Evolutionary conservation across 2,329 filamentous ascomycete species (phyloP), one percentile per base, ranked within the genome.

Genomic region (Sporothrix sp.): DNA sequence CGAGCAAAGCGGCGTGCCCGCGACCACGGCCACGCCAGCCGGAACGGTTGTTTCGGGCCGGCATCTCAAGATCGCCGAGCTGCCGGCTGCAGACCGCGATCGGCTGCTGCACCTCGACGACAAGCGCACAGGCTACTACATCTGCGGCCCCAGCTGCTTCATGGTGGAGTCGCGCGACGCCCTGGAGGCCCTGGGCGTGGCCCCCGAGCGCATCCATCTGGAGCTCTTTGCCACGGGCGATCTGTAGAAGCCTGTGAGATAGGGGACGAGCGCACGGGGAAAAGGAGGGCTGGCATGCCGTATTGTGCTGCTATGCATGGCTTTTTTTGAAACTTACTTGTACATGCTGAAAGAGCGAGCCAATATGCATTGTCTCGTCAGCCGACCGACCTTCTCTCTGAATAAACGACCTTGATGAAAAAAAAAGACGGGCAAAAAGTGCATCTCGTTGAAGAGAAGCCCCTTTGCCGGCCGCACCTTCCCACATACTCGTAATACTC

Each of bases 91-190:
- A 33, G 72, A 77, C 55, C 62, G 65, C 21, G 68, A 75, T 8
- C 60, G 66, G 1, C 69, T 77, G 40, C 66, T 90, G n/a, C 78
- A 73, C 57, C 61, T 82, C 1, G 66, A 70, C 18, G 68, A 83
- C 57, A 45, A 64, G 1, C 66, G 66, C 38, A 72, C 85, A 0
- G 70, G 81, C 59, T 90, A 88, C 63, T 89, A 78, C 58, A 67
- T 87, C 48, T 90, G 86, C 60, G 86, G 85, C 0, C 85, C 85
- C 0, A 71, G 74, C 53, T 61, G 63, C 7, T 90, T 88, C 70
- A 90, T 90, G 86, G 59, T 72, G 9, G 75, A 78, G 33, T 68
- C 77, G 20, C 69, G 77, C 56, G 64, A 66, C 7, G 72, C 68
- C 57, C 67, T 89, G 51, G 66, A 72, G 57, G 66, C 59, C 3